These are phyloP conservation scores for Colletotrichum sp. DNA, from an alignment of 2,329 filamentous ascomycete species.

Conservation along the genomic window DNA sequence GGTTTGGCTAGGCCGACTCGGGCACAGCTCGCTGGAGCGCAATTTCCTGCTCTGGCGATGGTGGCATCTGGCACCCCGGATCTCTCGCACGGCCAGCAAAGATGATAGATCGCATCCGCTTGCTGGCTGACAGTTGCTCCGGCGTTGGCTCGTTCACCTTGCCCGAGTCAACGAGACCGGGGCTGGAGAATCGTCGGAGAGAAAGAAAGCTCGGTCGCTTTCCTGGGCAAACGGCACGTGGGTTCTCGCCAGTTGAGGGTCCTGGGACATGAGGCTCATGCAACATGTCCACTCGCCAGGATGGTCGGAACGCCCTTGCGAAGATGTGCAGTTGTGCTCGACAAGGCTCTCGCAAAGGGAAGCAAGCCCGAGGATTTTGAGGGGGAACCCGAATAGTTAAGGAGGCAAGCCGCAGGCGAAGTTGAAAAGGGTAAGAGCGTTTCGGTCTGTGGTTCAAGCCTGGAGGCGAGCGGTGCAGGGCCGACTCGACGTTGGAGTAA, in stretches of 20 bases:
- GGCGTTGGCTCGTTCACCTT: conserved; percentile 8
- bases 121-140: not conserved
- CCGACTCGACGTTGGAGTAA: not conserved
- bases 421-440: not conserved
- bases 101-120: not conserved
- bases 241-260: not conserved
- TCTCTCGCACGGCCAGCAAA: not conserved
- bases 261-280: conserved; percentile 9
- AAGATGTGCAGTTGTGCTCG: not conserved
- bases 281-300: not conserved
- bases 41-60: not conserved
- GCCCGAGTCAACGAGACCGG: not conserved
- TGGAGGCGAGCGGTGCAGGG: not conserved
- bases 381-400: not conserved
- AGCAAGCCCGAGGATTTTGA: not conserved
- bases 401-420: not conserved
- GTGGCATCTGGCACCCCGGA: not conserved
- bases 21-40: not conserved
- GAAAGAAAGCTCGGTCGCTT: not conserved
- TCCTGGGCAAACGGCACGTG: conserved; percentile 2
- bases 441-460: conserved; percentile 3
- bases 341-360: not conserved
- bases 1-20: not conserved
- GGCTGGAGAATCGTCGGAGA: not conserved
- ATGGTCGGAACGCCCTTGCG: not conserved